Conservation (phyloP, 2,329 filamentous ascomycete species). For the Ceratocystis huliohia region DNA sequence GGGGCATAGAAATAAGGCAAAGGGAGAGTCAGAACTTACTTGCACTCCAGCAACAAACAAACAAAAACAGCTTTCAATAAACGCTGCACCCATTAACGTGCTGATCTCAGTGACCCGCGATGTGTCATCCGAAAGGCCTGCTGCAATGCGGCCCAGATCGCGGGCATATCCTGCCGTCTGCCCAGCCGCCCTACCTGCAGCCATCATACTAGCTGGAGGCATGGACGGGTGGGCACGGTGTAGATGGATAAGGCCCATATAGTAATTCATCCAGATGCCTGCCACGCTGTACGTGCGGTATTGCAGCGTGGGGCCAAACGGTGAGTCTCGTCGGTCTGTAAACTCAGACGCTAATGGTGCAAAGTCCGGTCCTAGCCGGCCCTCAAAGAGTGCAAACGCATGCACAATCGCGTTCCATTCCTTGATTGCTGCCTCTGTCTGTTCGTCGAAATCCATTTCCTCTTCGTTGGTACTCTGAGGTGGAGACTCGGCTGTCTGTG, state of each 20-base stretch:
- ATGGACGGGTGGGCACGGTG: conserved; percentile 74
- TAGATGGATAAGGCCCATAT: conserved; percentile 74
- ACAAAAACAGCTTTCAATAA: conserved; percentile 70
- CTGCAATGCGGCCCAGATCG: conserved; percentile 66
- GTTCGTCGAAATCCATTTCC: conserved; percentile 47
- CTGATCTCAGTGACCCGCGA: conserved; percentile 48
- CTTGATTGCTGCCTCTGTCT: conserved; percentile 53
- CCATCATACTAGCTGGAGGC: conserved; percentile 81
- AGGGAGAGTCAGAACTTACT: conserved; percentile 30
- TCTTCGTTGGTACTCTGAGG: conserved; percentile 33
- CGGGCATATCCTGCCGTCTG: conserved; percentile 60
- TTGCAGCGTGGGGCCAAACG: conserved; percentile 69
- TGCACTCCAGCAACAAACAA: conserved; percentile 78
- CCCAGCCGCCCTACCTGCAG: conserved; percentile 62
- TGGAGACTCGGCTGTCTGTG: conserved; percentile 35
- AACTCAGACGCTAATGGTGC: conserved; percentile 60
- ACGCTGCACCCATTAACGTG: conserved; percentile 63
- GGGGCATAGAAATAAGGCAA: neutral
- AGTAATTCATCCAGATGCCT: conserved; percentile 75
- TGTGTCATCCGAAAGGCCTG: conserved; percentile 51
- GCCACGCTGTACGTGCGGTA: conserved; percentile 83
- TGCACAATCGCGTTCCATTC: conserved; percentile 69
- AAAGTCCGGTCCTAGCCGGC: conserved; percentile 60
- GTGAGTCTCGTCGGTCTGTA: conserved; percentile 46
- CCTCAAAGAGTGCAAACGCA: conserved; percentile 55